Conservation (phyloP, 2,329 filamentous ascomycete species). For the Neocucurbitaria cava region DNA sequence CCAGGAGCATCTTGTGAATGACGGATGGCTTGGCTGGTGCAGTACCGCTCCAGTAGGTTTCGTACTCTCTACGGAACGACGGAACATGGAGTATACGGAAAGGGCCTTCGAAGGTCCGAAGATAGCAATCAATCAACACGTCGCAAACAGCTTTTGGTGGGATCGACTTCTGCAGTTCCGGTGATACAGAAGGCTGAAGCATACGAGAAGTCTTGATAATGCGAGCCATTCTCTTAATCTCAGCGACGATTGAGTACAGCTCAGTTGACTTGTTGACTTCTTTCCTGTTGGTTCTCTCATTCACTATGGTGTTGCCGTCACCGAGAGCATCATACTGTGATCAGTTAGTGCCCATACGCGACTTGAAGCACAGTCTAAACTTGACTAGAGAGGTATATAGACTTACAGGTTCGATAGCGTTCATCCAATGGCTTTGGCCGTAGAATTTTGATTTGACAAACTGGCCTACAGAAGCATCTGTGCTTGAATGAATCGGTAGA, state of each 20-base stretch:
- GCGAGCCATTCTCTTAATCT: conserved; percentile 61
- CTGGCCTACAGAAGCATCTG: not conserved
- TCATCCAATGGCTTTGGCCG: conserved; percentile 61
- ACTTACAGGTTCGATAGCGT: conserved; percentile 40
- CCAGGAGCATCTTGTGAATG: conserved; percentile 59
- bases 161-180: conserved; percentile 51
- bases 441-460: conserved; percentile 62
- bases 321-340: conserved; percentile 26
- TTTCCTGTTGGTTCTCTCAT: conserved; percentile 51
- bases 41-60: conserved; percentile 56
- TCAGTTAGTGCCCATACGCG: not conserved
- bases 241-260: conserved; percentile 25
- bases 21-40: conserved; percentile 53
- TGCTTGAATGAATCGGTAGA: not conserved
- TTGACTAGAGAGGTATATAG: conserved; percentile 14
- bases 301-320: conserved; percentile 27
- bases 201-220: conserved; percentile 57
- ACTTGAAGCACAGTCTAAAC: not conserved
- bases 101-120: conserved; percentile 57
- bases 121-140: conserved; percentile 57
- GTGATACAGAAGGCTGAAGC: conserved; percentile 53
- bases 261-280: conserved; percentile 34
- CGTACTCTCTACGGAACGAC: conserved; percentile 58
- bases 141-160: conserved; percentile 57
- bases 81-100: conserved; percentile 61